Conservation (phyloP, 257 asterid species). For the Solanum chilense region DNA sequence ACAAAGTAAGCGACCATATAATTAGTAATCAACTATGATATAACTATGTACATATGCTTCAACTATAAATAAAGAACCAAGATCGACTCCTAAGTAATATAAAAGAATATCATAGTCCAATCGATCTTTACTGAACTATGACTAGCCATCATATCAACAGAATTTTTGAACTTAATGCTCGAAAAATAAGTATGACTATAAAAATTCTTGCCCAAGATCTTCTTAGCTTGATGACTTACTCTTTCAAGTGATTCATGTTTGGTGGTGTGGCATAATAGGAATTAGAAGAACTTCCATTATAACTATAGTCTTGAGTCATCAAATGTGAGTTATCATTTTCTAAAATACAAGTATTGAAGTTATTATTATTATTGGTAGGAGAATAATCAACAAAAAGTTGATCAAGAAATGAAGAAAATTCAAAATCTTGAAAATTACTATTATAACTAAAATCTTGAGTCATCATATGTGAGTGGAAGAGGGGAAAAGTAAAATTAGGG, state of each 20-base stretch:
- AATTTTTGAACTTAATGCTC: background rate
- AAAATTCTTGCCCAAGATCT: background rate
- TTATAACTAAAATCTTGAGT: background rate
- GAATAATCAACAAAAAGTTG: background rate
- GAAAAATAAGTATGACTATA: background rate
- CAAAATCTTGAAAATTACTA: conserved; percentile 1
- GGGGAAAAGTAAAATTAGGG: background rate
- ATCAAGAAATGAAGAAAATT: background rate
- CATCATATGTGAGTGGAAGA: background rate
- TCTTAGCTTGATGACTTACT: background rate
- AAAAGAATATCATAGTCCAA: background rate
- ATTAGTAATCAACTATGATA: background rate
- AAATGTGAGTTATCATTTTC: background rate
- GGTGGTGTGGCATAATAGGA: background rate
- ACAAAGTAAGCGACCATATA: background rate
- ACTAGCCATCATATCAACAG: background rate
- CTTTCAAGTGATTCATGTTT: background rate
- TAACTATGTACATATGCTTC: background rate
- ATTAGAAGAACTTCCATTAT: background rate
- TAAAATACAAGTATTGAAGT: background rate
- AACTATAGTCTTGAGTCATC: background rate
- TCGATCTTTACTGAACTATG: background rate
- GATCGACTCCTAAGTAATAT: background rate
- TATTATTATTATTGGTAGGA: background rate
- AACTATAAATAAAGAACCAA: background rate